Base-by-base conservation (phyloP, 164 flowering plant species). In the Pachysandra terminalis region DNA sequence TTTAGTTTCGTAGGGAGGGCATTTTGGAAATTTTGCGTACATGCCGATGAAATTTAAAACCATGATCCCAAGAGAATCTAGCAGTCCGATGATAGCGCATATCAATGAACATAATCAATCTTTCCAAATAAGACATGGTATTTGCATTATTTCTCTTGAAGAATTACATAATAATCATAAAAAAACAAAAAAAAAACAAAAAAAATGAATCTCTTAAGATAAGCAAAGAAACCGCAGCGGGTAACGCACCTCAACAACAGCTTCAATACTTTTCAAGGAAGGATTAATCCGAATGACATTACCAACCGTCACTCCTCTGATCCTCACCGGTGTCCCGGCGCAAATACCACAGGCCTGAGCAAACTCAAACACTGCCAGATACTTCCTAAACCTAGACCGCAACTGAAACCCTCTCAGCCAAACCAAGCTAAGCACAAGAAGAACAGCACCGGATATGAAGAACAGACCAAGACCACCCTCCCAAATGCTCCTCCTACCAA, bases 401-500 rank as follows among this genome's bases (percentile, higher is more conserved):
- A 95, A 26, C 59, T 87, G 87, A 66, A 89, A 90, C 32, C 84
- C 97, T 66, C 82, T 82, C 71, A 92, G 76, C 98, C 96, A 92
- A 68, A 82, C 93, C 84, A 91, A 65, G 67, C 88, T 81, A 59
- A 95, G 88, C 0, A 87, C 96, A 49, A 92, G 68, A 14, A 95
- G 84, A 65, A 90, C 83, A 0, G 91, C 73, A 22, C 97, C 93
- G 0, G 97, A 90, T 45, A 90, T 86, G 59, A 92, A 75, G 72
- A 95, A 91, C 66, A 95, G 75, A 52, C 98, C 98, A 48, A 95
- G 94, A 13, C 97, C 98, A 71, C 98, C 97, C 79, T 95, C 98
- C 98, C 98, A 95, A 40, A 95, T 80, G 74, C 97, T 92, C 73
- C 85, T 82, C 61, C 76, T 74, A 28, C 98, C 98, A 74, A 95